A percentile compares a stretch with the other conserved stretches of the same genome.
phyloP scores from a whole-genome alignment of 176 grass and related monocot species.

The Oryza glaberrima region DNA sequence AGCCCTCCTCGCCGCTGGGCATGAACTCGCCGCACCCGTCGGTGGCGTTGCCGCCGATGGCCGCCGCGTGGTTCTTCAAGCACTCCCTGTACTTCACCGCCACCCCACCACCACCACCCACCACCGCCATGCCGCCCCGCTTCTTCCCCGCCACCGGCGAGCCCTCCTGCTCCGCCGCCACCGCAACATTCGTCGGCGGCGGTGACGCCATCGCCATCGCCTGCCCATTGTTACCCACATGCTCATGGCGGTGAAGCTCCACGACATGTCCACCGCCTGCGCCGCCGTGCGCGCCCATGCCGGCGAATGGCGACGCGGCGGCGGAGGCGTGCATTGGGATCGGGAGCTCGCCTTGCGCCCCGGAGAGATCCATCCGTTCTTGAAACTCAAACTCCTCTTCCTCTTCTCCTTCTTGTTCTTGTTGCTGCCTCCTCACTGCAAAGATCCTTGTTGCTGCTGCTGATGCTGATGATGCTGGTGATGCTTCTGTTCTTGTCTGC shows the following conservation, averaged over 20 bases:
- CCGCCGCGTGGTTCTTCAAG: constrained; percentile 92
- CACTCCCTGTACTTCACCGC: constrained; percentile 80
- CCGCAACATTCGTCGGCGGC: constrained; percentile 23
- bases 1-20: constrained; percentile 76
- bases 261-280: constrained; percentile 43
- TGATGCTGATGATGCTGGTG: neutral
- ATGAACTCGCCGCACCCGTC: constrained; percentile 99
- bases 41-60: constrained; percentile 86
- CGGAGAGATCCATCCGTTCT: constrained; percentile 77
- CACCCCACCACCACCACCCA: neutral
- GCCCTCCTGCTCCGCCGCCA: constrained; percentile 20
- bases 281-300: neutral
- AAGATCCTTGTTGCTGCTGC: constrained; percentile 43
- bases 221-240: constrained; percentile 25
- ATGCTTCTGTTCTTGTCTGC: constrained; percentile 50
- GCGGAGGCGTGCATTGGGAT: constrained; percentile 83
- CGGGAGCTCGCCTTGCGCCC: constrained; percentile 75
- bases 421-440: constrained; percentile 32
- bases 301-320: constrained; percentile 49
- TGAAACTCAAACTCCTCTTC: neutral
- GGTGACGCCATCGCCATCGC: constrained; percentile 17
- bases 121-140: neutral
- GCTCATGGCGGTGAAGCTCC: constrained; percentile 39
- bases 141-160: constrained; percentile 32
- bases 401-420: neutral